Evolutionary conservation across 31 red algal species (phyloP).

Genomic region (Endocladia muricata): DNA sequence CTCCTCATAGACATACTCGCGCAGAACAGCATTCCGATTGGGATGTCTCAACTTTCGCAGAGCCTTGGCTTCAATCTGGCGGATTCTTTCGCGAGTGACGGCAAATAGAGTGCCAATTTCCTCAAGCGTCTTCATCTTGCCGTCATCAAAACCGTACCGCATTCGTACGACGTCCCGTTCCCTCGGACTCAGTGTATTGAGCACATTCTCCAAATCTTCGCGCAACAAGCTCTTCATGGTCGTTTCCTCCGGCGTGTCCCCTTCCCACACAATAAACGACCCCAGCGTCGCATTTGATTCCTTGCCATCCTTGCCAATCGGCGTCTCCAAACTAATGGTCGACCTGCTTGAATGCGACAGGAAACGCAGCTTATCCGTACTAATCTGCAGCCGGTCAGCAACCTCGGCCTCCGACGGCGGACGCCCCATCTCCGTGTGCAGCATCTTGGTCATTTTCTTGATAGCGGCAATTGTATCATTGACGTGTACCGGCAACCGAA

Average conservation of each 20-base stretch:
- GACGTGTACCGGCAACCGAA: constrained; percentile 96
- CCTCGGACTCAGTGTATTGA: constrained; percentile 76
- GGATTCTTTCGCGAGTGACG: constrained; percentile 93
- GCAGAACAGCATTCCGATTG: constrained; percentile 46
- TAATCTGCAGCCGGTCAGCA: constrained; percentile 57
- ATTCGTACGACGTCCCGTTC: constrained; percentile 90
- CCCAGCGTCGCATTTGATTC: constrained; percentile 59
- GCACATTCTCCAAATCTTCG: constrained; percentile 83
- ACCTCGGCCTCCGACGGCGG: constrained; percentile 71
- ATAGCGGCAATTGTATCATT: constrained; percentile 84
- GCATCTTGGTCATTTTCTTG: constrained; percentile 46
- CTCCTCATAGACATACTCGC: constrained; percentile 37
- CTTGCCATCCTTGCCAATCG: constrained; percentile 35
- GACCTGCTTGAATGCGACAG: constrained; percentile 36
- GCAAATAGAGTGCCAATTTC: constrained; percentile 84
- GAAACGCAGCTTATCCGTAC: constrained; percentile 65
- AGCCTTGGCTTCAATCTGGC: constrained; percentile 97
- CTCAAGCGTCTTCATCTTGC: constrained; percentile 84
- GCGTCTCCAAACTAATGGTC: constrained; percentile 75
- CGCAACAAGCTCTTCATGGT: constrained; percentile 66
- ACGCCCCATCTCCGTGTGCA: constrained; percentile 54
- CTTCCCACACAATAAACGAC: constrained; percentile 62
- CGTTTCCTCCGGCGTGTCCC: constrained; percentile 72
- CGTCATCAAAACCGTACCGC: constrained; percentile 94
- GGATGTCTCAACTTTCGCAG: constrained; percentile 93